Evolutionary conservation across 805 yeast genomes (phyloP).

Genomic region (Lipomyces yamanashiensis): DNA sequence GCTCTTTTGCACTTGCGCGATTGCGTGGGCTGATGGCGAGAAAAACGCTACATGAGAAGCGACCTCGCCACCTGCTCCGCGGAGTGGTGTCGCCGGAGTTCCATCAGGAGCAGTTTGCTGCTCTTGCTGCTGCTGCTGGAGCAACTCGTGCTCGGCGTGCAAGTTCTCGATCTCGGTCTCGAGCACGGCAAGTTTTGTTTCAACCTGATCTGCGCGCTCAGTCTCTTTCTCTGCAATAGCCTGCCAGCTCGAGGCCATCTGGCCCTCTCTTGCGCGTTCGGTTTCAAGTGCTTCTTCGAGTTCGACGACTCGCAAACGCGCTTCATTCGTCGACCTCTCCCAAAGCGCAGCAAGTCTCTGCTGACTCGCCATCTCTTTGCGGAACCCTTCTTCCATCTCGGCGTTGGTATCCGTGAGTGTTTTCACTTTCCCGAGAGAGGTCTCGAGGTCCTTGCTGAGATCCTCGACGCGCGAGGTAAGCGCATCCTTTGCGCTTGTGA

Average conservation of each 20-base stretch:
- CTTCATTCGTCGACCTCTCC: slow-evolving; percentile 58
- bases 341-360: slow-evolving; percentile 63
- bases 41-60: slow-evolving; percentile 43
- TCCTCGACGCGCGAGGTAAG: slow-evolving; percentile 48
- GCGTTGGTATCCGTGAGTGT: slow-evolving; percentile 53
- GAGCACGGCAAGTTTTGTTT: slow-evolving; percentile 51
- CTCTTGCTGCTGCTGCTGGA: slow-evolving; percentile 5
- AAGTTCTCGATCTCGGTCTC: slow-evolving; percentile 49
- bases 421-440: slow-evolving; percentile 53
- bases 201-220: slow-evolving; percentile 46
- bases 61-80: slow-evolving; percentile 12
- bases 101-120: slow-evolving; percentile 19
- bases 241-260: slow-evolving; percentile 46
- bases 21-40: slow-evolving; percentile 63
- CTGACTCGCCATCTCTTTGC: slow-evolving; percentile 63
- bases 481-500: slow-evolving; percentile 43
- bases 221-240: slow-evolving; percentile 48
- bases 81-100: slow-evolving; percentile 27
- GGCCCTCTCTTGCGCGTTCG: slow-evolving; percentile 49
- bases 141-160: slow-evolving; percentile 31
- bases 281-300: slow-evolving; percentile 56
- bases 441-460: slow-evolving; percentile 49
- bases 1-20: slow-evolving; percentile 53
- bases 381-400: slow-evolving; percentile 54
- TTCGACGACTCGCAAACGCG: slow-evolving; percentile 56